phyloP scores from a whole-genome alignment of 345 rosid genomes.

The Boechera divaricarpa region DNA sequence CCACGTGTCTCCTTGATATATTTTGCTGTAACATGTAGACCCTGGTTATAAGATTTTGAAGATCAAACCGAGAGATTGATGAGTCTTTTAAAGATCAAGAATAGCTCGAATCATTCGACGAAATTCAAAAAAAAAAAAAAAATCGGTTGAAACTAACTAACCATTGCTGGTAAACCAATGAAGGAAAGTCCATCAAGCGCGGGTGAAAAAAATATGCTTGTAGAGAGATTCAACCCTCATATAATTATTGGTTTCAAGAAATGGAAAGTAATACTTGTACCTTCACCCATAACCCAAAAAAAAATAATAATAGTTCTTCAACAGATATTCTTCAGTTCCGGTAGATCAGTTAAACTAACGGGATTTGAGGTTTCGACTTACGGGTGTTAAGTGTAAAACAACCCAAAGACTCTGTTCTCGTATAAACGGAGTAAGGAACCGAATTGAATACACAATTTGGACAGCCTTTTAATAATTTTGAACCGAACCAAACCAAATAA shows the following conservation, averaged over 20 bases:
- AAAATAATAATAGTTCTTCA: not conserved
- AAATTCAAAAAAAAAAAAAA: not conserved
- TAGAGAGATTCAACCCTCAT: slow-evolving; percentile 69
- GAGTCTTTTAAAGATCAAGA: not conserved
- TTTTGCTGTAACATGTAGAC: too few species aligned
- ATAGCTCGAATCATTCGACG: not conserved
- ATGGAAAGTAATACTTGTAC: slow-evolving; percentile 83
- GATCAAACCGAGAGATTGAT: not conserved
- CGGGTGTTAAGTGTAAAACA: too few species aligned
- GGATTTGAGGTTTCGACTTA: too few species aligned
- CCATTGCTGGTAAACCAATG: slow-evolving; percentile 77
- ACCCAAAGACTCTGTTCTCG: too few species aligned
- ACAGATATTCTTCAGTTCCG: too few species aligned
- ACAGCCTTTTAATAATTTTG: too few species aligned
- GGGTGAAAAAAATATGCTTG: slow-evolving; percentile 72
- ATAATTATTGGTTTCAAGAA: slow-evolving; percentile 67
- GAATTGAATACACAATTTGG: too few species aligned
- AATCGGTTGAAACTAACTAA: not conserved
- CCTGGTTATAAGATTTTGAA: not conserved
- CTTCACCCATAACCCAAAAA: slow-evolving; percentile 37
- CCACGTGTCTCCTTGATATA: too few species aligned
- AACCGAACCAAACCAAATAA: too few species aligned
- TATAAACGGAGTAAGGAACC: too few species aligned
- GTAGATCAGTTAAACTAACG: too few species aligned
- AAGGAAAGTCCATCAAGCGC: slow-evolving; percentile 68